phyloP scores from a whole-genome alignment of 495 filamentous ascomycete genomes.

The Lasiosphaeria ovina region DNA sequence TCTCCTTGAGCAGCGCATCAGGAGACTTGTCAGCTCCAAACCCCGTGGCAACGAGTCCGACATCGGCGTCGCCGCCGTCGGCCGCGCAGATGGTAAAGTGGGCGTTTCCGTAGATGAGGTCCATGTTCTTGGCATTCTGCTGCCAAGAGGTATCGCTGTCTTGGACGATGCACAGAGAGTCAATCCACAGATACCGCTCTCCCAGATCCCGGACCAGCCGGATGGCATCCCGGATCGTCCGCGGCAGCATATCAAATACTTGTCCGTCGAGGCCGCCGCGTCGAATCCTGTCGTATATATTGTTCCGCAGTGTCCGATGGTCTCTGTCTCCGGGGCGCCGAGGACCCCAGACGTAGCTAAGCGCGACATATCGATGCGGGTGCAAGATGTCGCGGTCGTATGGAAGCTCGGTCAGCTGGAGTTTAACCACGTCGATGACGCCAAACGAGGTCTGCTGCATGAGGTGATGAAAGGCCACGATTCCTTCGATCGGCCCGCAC shows the following conservation, averaged over 20 bases:
- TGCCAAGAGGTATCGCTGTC: slow-evolving; percentile 23
- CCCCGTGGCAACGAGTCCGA: slow-evolving; percentile 8
- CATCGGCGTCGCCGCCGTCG: slow-evolving; percentile 18
- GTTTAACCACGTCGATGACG: slow-evolving; percentile 10
- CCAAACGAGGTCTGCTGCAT: slow-evolving; percentile 4
- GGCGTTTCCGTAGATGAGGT: slow-evolving; percentile 22
- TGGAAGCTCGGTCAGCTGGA: slow-evolving; percentile 3
- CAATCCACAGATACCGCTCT: slow-evolving; percentile 39
- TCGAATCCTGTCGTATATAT: slow-evolving; percentile 16
- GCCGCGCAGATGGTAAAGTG: slow-evolving; percentile 24
- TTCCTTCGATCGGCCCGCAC: not conserved
- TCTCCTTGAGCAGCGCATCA: not conserved
- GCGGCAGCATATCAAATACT: slow-evolving; percentile 18
- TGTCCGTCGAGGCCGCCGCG: slow-evolving; percentile 18
- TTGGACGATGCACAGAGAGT: slow-evolving; percentile 35
- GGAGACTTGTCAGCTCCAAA: not conserved
- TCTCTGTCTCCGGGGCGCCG: slow-evolving; percentile 5
- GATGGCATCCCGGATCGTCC: slow-evolving; percentile 26
- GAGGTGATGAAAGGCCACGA: not conserved
- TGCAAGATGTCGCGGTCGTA: not conserved
- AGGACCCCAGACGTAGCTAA: slow-evolving; percentile 37
- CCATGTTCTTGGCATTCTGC: slow-evolving; percentile 20
- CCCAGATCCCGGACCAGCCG: slow-evolving; percentile 23
- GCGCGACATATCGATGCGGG: slow-evolving; percentile 23
- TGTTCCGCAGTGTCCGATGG: slow-evolving; percentile 16